Base-by-base conservation (phyloP, 805 yeast genomes). In the Kodamaea restingae region DNA sequence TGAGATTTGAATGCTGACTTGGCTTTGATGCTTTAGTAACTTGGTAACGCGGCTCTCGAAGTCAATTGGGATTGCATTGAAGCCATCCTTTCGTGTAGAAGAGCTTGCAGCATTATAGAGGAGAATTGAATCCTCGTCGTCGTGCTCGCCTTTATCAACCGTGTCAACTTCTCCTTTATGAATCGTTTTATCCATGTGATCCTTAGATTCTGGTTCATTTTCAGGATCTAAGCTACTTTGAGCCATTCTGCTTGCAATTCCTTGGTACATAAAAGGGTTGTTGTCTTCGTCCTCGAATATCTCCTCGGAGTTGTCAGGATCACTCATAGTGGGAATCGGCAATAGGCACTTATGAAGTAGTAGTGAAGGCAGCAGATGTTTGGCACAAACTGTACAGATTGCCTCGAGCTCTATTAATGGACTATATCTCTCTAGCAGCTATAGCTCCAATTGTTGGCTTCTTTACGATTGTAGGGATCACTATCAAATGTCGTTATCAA, bases 1-100 rank as follows among this genome's bases (percentile, higher is more conserved):
- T 0, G 73, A 64, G 26, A 91, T 88, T 36, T 69, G 63, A 15
- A 67, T 48, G 24, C 47, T 54, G 27, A 61, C 57, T 11, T 54
- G 50, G 11, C 52, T 45, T 9, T 48, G 50, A 1, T 68, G 62
- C 28, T 50, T 50, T 34, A 68, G 52, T n/a, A 68, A 48, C 43
- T 57, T 56, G 25, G 64, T 52, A 7, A 66, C 66, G 35, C 73
- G 48, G 33, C 61, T 64, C 40, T 65, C 68, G 36, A 57, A 55
- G 44, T 57, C 60, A 36, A 58, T 56, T 21, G 57, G 59, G 11
- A 63, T 55, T 3, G 65, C 50, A 35, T 58, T 56, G 40, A 34
- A 54, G 17, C 30, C 44, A 12, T 38, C 50, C 8, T 41, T 39
- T 24, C 36, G 25, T 10, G 38, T 37, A 10, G 40, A 14, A 11